Evolutionary conservation across 192 early-diverging fungal genomes (phyloP).

Genomic region (Gorgonomyces haynaldii): DNA sequence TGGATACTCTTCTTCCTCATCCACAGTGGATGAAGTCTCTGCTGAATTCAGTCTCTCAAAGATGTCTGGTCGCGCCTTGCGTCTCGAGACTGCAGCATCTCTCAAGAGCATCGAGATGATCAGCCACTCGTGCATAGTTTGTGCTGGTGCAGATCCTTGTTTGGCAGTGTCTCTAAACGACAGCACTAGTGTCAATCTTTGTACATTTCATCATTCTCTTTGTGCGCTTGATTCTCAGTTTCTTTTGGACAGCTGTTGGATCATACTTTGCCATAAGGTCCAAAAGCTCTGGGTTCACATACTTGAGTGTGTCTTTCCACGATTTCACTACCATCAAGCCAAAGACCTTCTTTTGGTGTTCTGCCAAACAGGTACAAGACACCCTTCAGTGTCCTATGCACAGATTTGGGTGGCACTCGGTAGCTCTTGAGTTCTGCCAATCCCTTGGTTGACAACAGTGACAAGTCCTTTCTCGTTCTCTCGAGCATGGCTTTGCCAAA

Average conservation of each 20-base stretch:
- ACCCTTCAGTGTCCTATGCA: slow-evolving; percentile 41
- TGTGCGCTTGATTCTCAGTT: slow-evolving; percentile 30
- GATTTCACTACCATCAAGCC: slow-evolving; percentile 23
- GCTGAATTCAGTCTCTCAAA: slow-evolving; percentile 6
- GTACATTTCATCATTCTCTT: slow-evolving; percentile 38
- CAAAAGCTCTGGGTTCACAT: slow-evolving; percentile 36
- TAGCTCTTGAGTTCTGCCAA: slow-evolving; percentile 43
- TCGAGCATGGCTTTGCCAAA: slow-evolving; percentile 43
- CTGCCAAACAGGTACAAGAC: slow-evolving; percentile 45
- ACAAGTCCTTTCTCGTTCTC: slow-evolving; percentile 20
- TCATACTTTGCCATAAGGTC: slow-evolving; percentile 42
- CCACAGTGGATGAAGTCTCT: neutral
- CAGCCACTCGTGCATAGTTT: slow-evolving; percentile 43
- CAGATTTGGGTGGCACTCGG: slow-evolving; percentile 36
- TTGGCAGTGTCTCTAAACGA: slow-evolving; percentile 29
- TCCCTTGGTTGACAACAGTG: slow-evolving; percentile 25
- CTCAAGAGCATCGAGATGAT: slow-evolving; percentile 32
- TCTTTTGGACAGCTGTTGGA: slow-evolving; percentile 43
- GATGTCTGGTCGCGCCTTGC: slow-evolving; percentile 24
- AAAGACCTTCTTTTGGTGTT: slow-evolving; percentile 32
- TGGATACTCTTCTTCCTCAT: neutral
- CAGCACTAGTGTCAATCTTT: slow-evolving; percentile 2
- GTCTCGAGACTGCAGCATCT: slow-evolving; percentile 25
- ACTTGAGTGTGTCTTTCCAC: slow-evolving; percentile 25
- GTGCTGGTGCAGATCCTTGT: slow-evolving; percentile 35